phyloP scores from a whole-genome alignment of 805 yeast genomes.

The Wickerhamiella kurtzmanii region DNA sequence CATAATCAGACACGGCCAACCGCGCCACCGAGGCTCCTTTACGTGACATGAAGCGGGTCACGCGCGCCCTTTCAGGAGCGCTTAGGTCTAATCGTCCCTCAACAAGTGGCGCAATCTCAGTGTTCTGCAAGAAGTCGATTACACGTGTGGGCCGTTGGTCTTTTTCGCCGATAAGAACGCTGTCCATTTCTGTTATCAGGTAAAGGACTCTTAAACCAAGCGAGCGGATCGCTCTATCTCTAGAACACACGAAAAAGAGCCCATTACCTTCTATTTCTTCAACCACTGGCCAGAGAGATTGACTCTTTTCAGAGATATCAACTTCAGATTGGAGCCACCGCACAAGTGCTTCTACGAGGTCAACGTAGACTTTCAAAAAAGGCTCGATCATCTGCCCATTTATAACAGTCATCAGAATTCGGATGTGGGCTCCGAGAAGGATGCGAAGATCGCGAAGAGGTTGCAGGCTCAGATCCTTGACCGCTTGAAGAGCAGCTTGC shows the following conservation, averaged over 20 bases:
- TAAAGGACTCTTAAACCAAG: constrained; percentile 62
- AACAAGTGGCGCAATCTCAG: constrained; percentile 54
- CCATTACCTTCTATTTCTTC: constrained; percentile 97
- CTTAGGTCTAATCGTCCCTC: constrained; percentile 37
- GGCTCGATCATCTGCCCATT: background rate
- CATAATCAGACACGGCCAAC: constrained; percentile 82
- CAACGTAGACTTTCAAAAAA: constrained; percentile 52
- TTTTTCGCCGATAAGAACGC: constrained; percentile 50
- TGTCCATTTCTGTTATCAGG: constrained; percentile 77
- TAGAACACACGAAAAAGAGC: constrained; percentile 77
- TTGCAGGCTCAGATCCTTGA: constrained; percentile 4
- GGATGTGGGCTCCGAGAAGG: background rate
- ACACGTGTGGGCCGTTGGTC: constrained; percentile 21
- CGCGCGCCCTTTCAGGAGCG: constrained; percentile 60
- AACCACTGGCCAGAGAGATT: constrained; percentile 57
- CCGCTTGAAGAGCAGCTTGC: constrained; percentile 8
- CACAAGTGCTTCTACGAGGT: constrained; percentile 37
- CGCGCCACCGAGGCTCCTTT: constrained; percentile 57
- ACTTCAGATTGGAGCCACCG: background rate
- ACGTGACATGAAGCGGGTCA: constrained; percentile 44
- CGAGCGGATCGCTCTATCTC: constrained; percentile 61
- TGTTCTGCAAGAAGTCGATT: constrained; percentile 60
- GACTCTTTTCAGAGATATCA: constrained; percentile 1
- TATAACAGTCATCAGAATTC: background rate
- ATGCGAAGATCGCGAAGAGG: background rate